Evolutionary conservation across 345 rosid genomes (phyloP).

Genomic region (Toxicodendron radicans): DNA sequence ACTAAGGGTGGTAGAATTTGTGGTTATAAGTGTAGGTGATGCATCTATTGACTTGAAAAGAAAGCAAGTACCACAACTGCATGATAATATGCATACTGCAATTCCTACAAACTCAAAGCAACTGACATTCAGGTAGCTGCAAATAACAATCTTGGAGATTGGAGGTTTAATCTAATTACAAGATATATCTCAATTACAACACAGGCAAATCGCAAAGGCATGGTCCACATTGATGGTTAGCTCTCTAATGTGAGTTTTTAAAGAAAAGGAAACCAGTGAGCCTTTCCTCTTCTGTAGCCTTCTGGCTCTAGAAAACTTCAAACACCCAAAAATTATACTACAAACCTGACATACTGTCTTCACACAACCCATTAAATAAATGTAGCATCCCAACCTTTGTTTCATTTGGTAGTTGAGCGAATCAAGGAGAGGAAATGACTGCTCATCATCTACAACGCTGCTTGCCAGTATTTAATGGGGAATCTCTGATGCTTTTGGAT

Average conservation of each 20-base stretch:
- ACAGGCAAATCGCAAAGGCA: constrained; percentile 28
- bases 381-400: constrained; percentile 28
- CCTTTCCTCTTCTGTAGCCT: constrained; percentile 19
- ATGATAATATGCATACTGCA: constrained; percentile 9
- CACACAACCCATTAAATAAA: constrained; percentile 24
- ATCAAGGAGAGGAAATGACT: constrained; percentile 26
- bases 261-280: constrained; percentile 17
- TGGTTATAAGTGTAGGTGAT: not conserved
- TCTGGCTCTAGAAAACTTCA: constrained; percentile 27
- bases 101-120: constrained; percentile 28
- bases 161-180: constrained; percentile 41
- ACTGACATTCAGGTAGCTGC: constrained; percentile 29
- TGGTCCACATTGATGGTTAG: constrained; percentile 32
- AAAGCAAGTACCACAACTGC: not conserved
- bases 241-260: constrained; percentile 36
- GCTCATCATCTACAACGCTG: constrained; percentile 46
- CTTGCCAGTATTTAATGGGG: constrained; percentile 56
- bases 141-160: constrained; percentile 32
- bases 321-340: constrained; percentile 29
- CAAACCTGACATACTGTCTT: constrained; percentile 32
- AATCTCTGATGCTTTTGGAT: constrained; percentile 48
- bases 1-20: not conserved
- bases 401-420: constrained; percentile 24
- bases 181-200: constrained; percentile 35
- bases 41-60: not conserved